Base-by-base conservation (phyloP, 352 stramenopile species). In the Phytophthora constricta region DNA sequence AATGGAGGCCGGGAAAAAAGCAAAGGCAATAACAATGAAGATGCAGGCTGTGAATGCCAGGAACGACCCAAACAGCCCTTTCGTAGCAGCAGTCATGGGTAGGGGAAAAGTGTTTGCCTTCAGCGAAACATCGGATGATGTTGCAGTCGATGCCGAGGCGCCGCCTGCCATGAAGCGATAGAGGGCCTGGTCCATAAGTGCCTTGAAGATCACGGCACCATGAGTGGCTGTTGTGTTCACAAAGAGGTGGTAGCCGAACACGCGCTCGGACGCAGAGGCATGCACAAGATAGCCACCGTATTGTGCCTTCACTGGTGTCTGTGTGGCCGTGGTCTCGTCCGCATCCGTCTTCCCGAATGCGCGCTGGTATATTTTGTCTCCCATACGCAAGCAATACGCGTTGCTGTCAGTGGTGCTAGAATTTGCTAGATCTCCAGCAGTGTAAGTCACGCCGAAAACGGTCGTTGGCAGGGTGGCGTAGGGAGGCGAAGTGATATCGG, bases 1-100 rank as follows among this genome's bases (percentile, higher is more conserved):
- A 57, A 97, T 96, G 3, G 87, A 93, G 2, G 89, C 92, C 4
- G 93, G 90, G 31, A 98, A 91, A 69, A 96, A 98, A 7, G 89
- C 82, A 33, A 98, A 93, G 0, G 92, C 91, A 31, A 98, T 88
- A 9, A 96, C 80, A 49, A 98, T 87, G 46, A 98, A 87, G 25
- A 91, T 82, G 14, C 71, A 82, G 14, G 91, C 87, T 8, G 95
- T 78, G 48, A 98, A 86, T 10, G 80, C 79, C 16, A 87, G 23
- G 51, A 84, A 80, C 4, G 83, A 84, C 2, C 60, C 72, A 20
- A 87, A 85, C 1, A 89, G 46, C 20, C 70, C 68, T 16, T 82
- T 72, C 2, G 70, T 84, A 5, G 66, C 60, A 52, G 68, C 62
- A 37, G 79, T 86, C 51, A 86, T 60, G 4, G 83, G 83, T 31